Conservation (phyloP, 306 rosid species). For the Lathyrus sativus region DNA sequence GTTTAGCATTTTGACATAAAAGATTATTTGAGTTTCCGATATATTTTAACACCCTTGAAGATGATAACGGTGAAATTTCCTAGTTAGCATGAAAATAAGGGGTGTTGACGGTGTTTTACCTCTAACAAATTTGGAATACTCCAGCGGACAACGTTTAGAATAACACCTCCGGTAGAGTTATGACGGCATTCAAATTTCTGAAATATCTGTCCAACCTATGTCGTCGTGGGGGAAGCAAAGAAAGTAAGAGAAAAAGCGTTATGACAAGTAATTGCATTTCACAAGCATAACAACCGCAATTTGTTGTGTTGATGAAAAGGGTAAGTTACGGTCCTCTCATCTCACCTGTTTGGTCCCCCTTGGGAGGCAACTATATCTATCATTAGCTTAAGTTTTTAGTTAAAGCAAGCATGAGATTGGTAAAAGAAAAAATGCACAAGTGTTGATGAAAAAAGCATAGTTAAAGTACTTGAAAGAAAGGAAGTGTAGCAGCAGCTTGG, state of each 20-base stretch:
- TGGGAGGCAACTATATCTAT: too few species aligned
- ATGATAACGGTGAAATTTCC: neutral
- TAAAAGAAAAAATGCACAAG: too few species aligned
- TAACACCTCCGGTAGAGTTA: constrained; percentile 58
- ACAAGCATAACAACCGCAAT: too few species aligned
- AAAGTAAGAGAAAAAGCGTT: neutral
- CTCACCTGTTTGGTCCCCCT: too few species aligned
- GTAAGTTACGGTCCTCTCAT: too few species aligned
- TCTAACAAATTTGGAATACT: constrained; percentile 81
- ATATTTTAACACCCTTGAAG: neutral
- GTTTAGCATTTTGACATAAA: too few species aligned
- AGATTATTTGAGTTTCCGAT: neutral
- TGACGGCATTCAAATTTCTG: constrained; percentile 85
- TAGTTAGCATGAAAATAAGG: constrained; percentile 20
- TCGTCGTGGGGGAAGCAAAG: constrained; percentile 28
- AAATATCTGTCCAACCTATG: constrained; percentile 87
- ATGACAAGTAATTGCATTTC: too few species aligned
- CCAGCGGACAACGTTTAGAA: constrained; percentile 85
- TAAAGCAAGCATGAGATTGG: too few species aligned
- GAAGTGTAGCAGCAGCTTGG: constrained; percentile 80
- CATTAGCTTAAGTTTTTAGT: too few species aligned
- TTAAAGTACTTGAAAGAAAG: constrained; percentile 83
- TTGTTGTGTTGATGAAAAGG: too few species aligned
- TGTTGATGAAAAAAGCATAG: too few species aligned
- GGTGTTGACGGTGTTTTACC: constrained; percentile 44